phyloP scores from a whole-genome alignment of 257 asterid genomes.

The Orobanche coerulescens region DNA sequence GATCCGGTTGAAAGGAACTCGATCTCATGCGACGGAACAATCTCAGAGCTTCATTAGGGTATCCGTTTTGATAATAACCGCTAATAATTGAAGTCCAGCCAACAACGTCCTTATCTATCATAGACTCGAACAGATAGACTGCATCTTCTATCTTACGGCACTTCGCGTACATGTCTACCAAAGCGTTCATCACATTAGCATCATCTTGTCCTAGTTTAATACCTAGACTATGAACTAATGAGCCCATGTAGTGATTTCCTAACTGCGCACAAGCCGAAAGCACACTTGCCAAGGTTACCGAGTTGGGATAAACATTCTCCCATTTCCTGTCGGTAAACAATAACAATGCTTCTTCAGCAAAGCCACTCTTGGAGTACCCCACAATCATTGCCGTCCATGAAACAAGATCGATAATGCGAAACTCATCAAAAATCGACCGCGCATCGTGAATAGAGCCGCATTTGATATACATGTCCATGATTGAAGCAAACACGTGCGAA shows the following conservation, averaged over 20 bases:
- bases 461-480: constrained; percentile 51
- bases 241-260: constrained; percentile 34
- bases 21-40: constrained; percentile 43
- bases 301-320: constrained; percentile 36
- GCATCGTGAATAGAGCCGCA: constrained; percentile 49
- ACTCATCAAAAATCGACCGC: constrained; percentile 37
- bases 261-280: constrained; percentile 53
- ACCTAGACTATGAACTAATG: constrained; percentile 40
- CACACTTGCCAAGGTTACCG: constrained; percentile 39
- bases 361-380: constrained; percentile 49
- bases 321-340: constrained; percentile 44
- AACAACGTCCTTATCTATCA: constrained; percentile 35
- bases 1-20: constrained; percentile 31
- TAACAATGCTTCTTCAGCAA: constrained; percentile 38
- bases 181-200: constrained; percentile 39
- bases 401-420: constrained; percentile 31
- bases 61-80: constrained; percentile 35
- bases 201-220: constrained; percentile 45
- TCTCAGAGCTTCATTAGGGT: constrained; percentile 30
- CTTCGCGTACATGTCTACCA: constrained; percentile 50
- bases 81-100: constrained; percentile 56
- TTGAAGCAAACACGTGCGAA: constrained; percentile 36
- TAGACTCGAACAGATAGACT: constrained; percentile 29
- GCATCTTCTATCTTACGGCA: constrained; percentile 36
- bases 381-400: constrained; percentile 55